A percentile compares a stretch with the other conserved stretches of the same genome.
Conservation (phyloP, 2,329 filamentous ascomycete genomes). For the Diaporthe vexans region DNA sequence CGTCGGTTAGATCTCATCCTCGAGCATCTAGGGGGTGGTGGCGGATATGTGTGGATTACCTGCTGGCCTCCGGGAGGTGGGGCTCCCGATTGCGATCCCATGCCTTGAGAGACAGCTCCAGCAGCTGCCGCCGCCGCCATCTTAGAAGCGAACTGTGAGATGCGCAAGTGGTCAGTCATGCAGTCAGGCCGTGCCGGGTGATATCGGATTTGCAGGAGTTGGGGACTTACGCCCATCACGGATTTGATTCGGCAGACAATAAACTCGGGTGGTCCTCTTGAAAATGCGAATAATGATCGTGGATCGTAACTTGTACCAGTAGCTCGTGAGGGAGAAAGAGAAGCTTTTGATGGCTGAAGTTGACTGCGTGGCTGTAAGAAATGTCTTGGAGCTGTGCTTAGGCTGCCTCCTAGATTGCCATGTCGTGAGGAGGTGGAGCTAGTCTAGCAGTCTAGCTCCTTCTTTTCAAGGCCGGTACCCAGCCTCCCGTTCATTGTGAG, state of each 20-base stretch:
- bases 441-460: neutral
- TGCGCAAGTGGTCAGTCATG: neutral
- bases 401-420: slow-evolving; percentile 1
- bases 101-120: neutral
- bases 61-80: neutral
- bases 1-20: neutral
- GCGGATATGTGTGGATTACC: neutral
- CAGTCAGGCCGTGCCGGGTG: neutral
- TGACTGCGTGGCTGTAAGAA: slow-evolving; percentile 17
- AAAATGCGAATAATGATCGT: neutral
- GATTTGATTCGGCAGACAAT: neutral
- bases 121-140: slow-evolving; percentile 15
- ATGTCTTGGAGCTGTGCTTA: neutral
- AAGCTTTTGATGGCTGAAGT: neutral
- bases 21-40: neutral
- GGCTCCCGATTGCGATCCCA: slow-evolving; percentile 1
- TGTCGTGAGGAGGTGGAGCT: slow-evolving; percentile 3
- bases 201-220: too few species aligned
- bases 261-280: neutral
- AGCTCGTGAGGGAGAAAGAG: neutral
- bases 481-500: neutral
- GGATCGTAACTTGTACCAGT: neutral
- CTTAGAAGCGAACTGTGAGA: slow-evolving; percentile 19
- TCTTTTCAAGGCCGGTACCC: neutral
- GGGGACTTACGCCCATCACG: slow-evolving; percentile 1